phyloP scores from a whole-genome alignment of 1,139 yeast species.

The Diutina pseudorugosa region DNA sequence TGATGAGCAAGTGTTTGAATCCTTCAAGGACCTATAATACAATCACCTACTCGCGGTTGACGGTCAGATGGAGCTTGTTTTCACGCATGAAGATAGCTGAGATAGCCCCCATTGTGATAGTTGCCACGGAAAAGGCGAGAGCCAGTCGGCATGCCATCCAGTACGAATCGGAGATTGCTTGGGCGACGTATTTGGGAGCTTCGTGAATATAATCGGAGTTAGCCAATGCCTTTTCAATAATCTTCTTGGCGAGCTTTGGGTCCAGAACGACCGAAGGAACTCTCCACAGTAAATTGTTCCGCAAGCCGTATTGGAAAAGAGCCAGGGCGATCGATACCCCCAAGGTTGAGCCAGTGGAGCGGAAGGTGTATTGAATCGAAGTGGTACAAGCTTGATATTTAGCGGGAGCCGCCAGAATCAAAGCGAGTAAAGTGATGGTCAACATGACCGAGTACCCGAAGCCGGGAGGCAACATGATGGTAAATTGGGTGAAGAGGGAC shows the following conservation, averaged over 20 bases:
- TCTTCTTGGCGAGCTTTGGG: constrained; percentile 19
- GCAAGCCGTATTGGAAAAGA: constrained; percentile 32
- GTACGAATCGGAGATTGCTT: constrained; percentile 37
- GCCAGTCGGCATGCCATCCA: constrained; percentile 39
- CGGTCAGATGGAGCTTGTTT: constrained; percentile 26
- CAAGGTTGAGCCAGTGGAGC: constrained; percentile 63
- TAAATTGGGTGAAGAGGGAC: constrained; percentile 22
- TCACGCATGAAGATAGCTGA: constrained; percentile 31
- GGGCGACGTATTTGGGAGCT: constrained; percentile 37
- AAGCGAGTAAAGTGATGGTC: constrained; percentile 54
- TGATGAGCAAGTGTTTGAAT: no score
- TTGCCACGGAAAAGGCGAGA: constrained; percentile 31
- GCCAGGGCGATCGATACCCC: constrained; percentile 65
- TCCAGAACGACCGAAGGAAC: constrained; percentile 16
- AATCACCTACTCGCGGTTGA: constrained; percentile 20
- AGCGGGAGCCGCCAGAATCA: constrained; percentile 52
- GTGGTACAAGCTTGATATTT: constrained; percentile 63
- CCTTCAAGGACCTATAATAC: background rate
- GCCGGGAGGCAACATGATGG: constrained; percentile 35
- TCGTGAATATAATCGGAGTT: constrained; percentile 41
- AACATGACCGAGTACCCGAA: constrained; percentile 48
- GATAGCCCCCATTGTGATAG: constrained; percentile 26
- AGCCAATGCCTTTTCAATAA: constrained; percentile 40
- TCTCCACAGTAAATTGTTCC: constrained; percentile 8
- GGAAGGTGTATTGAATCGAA: constrained; percentile 62